phyloP scores from a whole-genome alignment of 2,329 filamentous ascomycete species.

The Ascochyta clinopodiicola region DNA sequence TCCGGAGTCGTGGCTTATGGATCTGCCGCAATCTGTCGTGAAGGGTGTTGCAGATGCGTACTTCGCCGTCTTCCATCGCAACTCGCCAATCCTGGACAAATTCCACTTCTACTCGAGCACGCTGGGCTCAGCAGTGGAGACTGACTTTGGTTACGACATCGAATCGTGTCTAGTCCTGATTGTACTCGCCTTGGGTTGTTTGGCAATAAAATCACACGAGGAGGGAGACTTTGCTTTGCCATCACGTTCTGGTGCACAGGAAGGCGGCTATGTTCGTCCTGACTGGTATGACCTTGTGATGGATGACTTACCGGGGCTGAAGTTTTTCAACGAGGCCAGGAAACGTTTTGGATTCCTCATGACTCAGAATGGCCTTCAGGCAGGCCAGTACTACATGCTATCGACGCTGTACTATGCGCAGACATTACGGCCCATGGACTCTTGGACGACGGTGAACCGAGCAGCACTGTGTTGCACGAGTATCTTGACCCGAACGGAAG shows the following conservation, averaged over 20 bases:
- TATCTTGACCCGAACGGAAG: conserved; percentile 54
- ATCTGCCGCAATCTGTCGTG: conserved; percentile 56
- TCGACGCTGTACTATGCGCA: conserved; percentile 61
- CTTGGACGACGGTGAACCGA: conserved; percentile 61
- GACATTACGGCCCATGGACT: conserved; percentile 60
- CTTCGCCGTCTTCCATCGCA: conserved; percentile 62
- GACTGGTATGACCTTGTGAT: conserved; percentile 46
- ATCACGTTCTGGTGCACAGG: conserved; percentile 29
- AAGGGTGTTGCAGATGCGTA: conserved; percentile 61
- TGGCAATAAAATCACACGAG: conserved; percentile 57
- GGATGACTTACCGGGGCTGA: conserved; percentile 54
- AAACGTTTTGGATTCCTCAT: conserved; percentile 60
- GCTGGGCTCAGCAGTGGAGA: conserved; percentile 57
- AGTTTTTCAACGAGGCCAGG: conserved; percentile 62
- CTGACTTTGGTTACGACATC: conserved; percentile 59
- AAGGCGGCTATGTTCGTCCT: conserved; percentile 34
- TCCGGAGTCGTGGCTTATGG: conserved; percentile 53
- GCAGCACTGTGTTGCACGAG: conserved; percentile 59
- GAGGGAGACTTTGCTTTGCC: conserved; percentile 57
- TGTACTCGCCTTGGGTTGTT: conserved; percentile 59
- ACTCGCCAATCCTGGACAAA: conserved; percentile 60
- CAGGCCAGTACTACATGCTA: conserved; percentile 61
- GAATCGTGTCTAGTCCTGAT: conserved; percentile 60
- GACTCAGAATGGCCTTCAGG: conserved; percentile 57
- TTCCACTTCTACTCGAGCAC: conserved; percentile 60